Percentiles rank a stretch among this genome's conserved stretches.
Evolutionary conservation across 1,284 basidiomycete species (phyloP).

Genomic region (Crocinoboletus sp.): DNA sequence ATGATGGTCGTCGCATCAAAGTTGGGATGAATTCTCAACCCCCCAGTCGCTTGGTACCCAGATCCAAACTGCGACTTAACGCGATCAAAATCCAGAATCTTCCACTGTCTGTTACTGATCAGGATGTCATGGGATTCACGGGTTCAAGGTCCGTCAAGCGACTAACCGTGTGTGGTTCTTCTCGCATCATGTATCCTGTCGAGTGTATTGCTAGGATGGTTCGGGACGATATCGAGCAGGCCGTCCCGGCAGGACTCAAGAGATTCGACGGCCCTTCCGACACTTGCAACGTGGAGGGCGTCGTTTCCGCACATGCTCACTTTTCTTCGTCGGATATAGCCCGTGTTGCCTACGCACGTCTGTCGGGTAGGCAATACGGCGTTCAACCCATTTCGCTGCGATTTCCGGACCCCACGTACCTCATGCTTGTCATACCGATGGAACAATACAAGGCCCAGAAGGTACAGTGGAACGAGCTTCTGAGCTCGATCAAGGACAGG

Average conservation of each 20-base stretch:
- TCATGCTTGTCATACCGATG: slow-evolving; percentile 41
- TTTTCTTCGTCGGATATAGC: slow-evolving; percentile 48
- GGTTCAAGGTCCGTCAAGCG: slow-evolving; percentile 22
- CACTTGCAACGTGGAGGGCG: slow-evolving; percentile 21
- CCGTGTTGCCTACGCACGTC: slow-evolving; percentile 31
- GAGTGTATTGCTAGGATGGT: slow-evolving; percentile 13
- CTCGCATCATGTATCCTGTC: background rate
- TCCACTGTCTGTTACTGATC: slow-evolving; percentile 17
- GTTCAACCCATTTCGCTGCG: slow-evolving; percentile 33
- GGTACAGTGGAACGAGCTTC: slow-evolving; percentile 42
- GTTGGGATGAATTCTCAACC: too few species aligned
- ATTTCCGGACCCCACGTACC: slow-evolving; percentile 43
- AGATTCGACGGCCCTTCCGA: slow-evolving; percentile 22
- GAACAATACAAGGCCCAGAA: slow-evolving; percentile 50
- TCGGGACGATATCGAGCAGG: slow-evolving; percentile 19
- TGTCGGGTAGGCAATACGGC: slow-evolving; percentile 29
- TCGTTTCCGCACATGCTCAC: slow-evolving; percentile 34
- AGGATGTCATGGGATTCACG: slow-evolving; percentile 21
- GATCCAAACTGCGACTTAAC: too few species aligned
- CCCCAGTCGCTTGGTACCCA: too few species aligned
- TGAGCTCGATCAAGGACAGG: slow-evolving; percentile 31
- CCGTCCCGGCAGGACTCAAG: slow-evolving; percentile 13
- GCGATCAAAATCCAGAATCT: slow-evolving; percentile 34
- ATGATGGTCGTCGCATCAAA: too few species aligned
- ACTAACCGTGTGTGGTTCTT: slow-evolving; percentile 6